Evolutionary conservation across 2,329 filamentous ascomycete genomes (phyloP), one percentile per base, ranked within the genome.

Genomic region (Diaporthe sp.): DNA sequence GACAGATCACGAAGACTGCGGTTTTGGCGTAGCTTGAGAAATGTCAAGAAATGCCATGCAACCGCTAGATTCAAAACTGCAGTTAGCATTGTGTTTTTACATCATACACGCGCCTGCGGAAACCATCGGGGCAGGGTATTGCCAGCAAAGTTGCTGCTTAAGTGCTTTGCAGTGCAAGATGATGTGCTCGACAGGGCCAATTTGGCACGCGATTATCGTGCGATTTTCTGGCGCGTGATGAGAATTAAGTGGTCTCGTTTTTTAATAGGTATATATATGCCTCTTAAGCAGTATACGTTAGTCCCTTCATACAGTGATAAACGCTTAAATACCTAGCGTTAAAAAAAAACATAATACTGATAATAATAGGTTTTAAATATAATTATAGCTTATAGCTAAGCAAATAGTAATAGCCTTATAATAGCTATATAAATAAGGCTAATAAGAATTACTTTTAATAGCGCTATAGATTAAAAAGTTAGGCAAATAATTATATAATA

Each of bases 21-120:
- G 53, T 55, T 55, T 55, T 31, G 53, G 53, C 25, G 53, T 55
- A 55, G 53, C 25, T 17, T 15, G 7, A 55, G 53, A 25, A 17
- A 31, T 31, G 53, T 55, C 53, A 55, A 55, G 53, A 55, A 55
- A 55, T 55, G 53, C 53, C 53, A 55, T 55, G 53, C 53, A 55
- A 55, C 12, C 53, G 9, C 25, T 55, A 31, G 53, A 28, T 28
- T 55, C 53, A 31, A 55, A 55, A 15, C 28, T 25, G 53, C n/a
- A 55, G 53, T 13, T 55, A 55, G 25, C 5, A 13, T 55, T 42
- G 6, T 12, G 10, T 53, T 12, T 53, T 53, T 28, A 53, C 51
- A 53, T 53, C 51, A 53, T 53, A 4, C 51, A 53, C 51, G n/a
- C 51, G n/a, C 51, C 25, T 53, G 51, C 51, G 51, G 51, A 28